Evolutionary conservation across 192 early-diverging fungal genomes (phyloP).

Genomic region (Coemansia biformis): DNA sequence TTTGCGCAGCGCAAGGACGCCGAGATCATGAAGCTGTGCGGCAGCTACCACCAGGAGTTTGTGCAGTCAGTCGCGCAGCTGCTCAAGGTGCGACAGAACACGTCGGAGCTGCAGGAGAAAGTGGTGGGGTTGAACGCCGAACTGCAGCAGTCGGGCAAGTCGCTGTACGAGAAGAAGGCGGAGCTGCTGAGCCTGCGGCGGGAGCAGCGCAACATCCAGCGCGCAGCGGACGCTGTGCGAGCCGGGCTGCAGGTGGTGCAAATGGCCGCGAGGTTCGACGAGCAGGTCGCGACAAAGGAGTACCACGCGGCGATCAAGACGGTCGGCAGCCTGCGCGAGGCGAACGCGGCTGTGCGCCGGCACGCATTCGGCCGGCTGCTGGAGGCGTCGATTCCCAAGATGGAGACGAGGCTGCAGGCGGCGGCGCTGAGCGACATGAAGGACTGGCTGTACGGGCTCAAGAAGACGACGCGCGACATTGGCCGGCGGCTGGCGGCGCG

Average conservation of each 20-base stretch:
- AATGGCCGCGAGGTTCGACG: constrained; percentile 76
- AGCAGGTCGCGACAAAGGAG: constrained; percentile 71
- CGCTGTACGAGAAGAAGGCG: constrained; percentile 71
- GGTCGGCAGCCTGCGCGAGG: constrained; percentile 72
- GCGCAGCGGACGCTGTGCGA: constrained; percentile 71
- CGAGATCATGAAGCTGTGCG: constrained; percentile 98
- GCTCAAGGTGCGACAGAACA: constrained; percentile 86
- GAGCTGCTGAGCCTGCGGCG: constrained; percentile 67
- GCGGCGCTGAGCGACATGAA: constrained; percentile 83
- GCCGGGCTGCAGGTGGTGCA: constrained; percentile 84
- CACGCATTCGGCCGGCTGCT: constrained; percentile 84
- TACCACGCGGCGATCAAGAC: constrained; percentile 92
- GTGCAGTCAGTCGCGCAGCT: constrained; percentile 89
- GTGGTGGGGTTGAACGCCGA: constrained; percentile 81
- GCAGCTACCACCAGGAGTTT: constrained; percentile 84
- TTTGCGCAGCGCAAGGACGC: constrained; percentile 85
- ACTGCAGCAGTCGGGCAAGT: constrained; percentile 74
- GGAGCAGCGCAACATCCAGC: constrained; percentile 83
- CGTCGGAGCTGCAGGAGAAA: constrained; percentile 76
- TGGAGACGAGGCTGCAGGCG: constrained; percentile 80
- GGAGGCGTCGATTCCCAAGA: constrained; percentile 80
- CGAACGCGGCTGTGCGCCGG: constrained; percentile 69
- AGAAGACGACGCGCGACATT: constrained; percentile 72
- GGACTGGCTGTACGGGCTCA: constrained; percentile 86
- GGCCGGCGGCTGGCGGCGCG: constrained; percentile 80